phyloP scores from a whole-genome alignment of 2,329 filamentous ascomycete species.

The Cercospora zeae-maydis region DNA sequence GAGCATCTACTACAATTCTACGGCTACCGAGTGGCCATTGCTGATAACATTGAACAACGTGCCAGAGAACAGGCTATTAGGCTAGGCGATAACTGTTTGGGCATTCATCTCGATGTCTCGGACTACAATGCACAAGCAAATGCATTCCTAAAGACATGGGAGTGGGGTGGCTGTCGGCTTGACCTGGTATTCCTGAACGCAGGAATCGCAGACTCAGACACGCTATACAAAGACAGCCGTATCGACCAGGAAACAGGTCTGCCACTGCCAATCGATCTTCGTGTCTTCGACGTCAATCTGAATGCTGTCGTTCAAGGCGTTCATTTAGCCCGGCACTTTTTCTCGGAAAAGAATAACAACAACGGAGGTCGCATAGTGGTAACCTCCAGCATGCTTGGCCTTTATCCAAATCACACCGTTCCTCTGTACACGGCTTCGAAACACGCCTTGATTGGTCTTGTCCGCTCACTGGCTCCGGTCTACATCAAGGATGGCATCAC shows the following conservation, averaged over 20 bases:
- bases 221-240: slow-evolving; percentile 39
- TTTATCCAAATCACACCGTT: slow-evolving; percentile 22
- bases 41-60: slow-evolving; percentile 20
- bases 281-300: slow-evolving; percentile 42
- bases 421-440: slow-evolving; percentile 26
- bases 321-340: slow-evolving; percentile 45
- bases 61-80: slow-evolving; percentile 14
- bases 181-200: slow-evolving; percentile 46
- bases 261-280: slow-evolving; percentile 39
- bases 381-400: slow-evolving; percentile 29
- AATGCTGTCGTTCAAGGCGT: slow-evolving; percentile 42
- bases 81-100: slow-evolving; percentile 23
- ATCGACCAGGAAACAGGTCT: slow-evolving; percentile 24
- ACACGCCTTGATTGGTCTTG: slow-evolving; percentile 33
- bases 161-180: slow-evolving; percentile 41
- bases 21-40: slow-evolving; percentile 23
- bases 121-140: slow-evolving; percentile 39
- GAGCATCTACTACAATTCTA: slow-evolving; percentile 26
- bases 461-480: slow-evolving; percentile 31
- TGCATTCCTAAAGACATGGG: slow-evolving; percentile 41
- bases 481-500: slow-evolving; percentile 36
- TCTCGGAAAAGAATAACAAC: slow-evolving; percentile 36
- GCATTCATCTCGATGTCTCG: slow-evolving; percentile 37
- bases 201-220: slow-evolving; percentile 41
- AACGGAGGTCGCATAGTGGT: slow-evolving; percentile 41